Conservation (phyloP, 768 basidiomycete genomes). For the Suillus luteus region DNA sequence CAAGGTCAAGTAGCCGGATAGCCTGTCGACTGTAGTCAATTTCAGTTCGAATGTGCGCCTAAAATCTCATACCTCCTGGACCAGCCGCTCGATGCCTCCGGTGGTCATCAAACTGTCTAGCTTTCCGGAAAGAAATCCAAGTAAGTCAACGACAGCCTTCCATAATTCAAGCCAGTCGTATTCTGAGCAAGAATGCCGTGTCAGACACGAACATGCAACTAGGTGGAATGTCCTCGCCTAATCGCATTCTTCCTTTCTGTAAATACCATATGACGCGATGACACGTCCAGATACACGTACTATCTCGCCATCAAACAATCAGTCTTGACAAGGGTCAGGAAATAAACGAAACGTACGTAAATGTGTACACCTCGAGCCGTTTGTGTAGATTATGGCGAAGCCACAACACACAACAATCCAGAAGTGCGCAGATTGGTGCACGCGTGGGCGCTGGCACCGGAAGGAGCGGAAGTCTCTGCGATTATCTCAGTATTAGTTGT, state of each 20-base stretch:
- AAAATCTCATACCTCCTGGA: conserved; percentile 49
- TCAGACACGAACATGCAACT: conserved; percentile 3
- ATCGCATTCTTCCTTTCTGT: conserved; percentile 50
- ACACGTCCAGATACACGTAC: conserved; percentile 57
- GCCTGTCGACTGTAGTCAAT: conserved; percentile 37
- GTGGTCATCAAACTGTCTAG: conserved; percentile 53
- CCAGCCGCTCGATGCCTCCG: conserved; percentile 52
- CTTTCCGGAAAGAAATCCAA: conserved; percentile 59
- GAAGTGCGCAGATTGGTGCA: conserved; percentile 54
- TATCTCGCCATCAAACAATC: conserved; percentile 24
- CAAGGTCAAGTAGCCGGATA: conserved; percentile 53
- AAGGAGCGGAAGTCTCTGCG: conserved; percentile 54
- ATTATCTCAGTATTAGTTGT: conserved; percentile 8
- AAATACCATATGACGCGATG: conserved; percentile 60
- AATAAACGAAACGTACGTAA: conserved; percentile 44
- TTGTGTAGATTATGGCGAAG: conserved; percentile 70
- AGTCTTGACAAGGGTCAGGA: background rate
- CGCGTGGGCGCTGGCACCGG: conserved; percentile 41
- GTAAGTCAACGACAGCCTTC: conserved; percentile 54
- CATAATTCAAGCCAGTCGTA: conserved; percentile 71
- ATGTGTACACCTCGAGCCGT: conserved; percentile 56
- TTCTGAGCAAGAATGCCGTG: conserved; percentile 37
- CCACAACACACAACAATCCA: conserved; percentile 75
- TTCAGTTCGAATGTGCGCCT: background rate
- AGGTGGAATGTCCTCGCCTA: conserved; percentile 44